Percentiles rank a stretch among this genome's conserved stretches.
Evolutionary conservation across 306 rosid genomes (phyloP).

Genomic region (Quercus suber): DNA sequence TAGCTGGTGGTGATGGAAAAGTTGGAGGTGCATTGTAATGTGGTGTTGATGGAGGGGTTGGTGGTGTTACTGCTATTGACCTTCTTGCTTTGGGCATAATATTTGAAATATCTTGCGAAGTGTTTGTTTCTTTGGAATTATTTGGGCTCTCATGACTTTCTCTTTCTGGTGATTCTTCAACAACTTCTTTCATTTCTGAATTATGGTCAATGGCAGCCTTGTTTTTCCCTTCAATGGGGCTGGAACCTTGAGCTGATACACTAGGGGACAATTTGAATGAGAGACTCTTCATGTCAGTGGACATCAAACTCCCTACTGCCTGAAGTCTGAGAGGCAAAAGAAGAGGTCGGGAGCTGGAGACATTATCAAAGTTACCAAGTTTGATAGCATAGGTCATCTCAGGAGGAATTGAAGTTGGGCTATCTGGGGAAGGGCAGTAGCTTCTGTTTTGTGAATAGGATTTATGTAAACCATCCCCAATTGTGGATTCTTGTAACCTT

Average conservation of each 20-base stretch:
- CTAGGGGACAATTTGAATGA: conserved; percentile 6
- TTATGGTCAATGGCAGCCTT: neutral
- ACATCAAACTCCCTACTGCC: conserved; percentile 19
- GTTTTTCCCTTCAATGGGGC: neutral
- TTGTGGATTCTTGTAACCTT: neutral
- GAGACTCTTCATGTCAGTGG: conserved; percentile 14
- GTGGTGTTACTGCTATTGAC: neutral
- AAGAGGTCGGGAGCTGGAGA: conserved; percentile 1
- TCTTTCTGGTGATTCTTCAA: neutral
- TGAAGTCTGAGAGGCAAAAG: conserved; percentile 22
- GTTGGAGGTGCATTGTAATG: neutral
- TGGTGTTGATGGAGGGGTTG: conserved; percentile 1
- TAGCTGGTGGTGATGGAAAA: neutral
- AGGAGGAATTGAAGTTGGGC: conserved; percentile 16
- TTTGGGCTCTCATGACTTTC: neutral
- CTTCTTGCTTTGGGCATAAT: neutral
- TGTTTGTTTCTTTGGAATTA: neutral
- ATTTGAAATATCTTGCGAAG: neutral
- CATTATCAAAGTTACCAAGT: neutral
- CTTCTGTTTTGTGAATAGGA: conserved; percentile 8
- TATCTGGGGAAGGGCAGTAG: conserved; percentile 17
- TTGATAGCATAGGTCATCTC: neutral
- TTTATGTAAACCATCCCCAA: neutral
- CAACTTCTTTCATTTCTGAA: neutral
- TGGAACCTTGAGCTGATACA: neutral